Evolutionary conservation across 805 yeast genomes (phyloP).

Genomic region (Cyberlindnera euphorbiae): DNA sequence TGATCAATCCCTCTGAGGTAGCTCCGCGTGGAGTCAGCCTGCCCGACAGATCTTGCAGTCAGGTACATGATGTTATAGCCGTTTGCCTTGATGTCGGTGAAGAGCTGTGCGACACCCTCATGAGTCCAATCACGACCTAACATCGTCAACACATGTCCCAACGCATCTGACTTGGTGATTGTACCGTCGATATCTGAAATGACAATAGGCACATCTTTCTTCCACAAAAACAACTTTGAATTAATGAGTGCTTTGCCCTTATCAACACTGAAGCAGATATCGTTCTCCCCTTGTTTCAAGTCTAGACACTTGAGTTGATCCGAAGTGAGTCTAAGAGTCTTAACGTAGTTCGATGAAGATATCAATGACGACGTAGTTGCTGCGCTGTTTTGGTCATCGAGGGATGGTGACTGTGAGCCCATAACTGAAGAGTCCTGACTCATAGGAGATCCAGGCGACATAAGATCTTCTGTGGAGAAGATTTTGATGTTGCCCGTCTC

Average conservation of each 20-base stretch:
- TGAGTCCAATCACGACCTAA: constrained; percentile 98
- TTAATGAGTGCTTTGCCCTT: constrained; percentile 74
- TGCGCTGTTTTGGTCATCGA: constrained; percentile 4
- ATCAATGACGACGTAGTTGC: constrained; percentile 15
- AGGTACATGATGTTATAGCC: constrained; percentile 92
- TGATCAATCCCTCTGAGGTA: constrained; percentile 77
- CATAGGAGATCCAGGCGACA: constrained; percentile 3
- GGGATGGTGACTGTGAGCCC: constrained; percentile 4
- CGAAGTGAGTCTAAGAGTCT: constrained; percentile 84
- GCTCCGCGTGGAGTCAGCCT: constrained; percentile 86
- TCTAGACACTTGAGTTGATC: constrained; percentile 78
- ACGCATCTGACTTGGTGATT: constrained; percentile 93
- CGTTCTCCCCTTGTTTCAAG: constrained; percentile 75
- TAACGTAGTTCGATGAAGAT: constrained; percentile 49
- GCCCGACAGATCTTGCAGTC: constrained; percentile 94
- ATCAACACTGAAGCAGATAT: constrained; percentile 71
- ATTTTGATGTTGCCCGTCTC: constrained; percentile 65
- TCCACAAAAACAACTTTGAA: constrained; percentile 81
- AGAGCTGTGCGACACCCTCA: constrained; percentile 87
- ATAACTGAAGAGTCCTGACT: not conserved
- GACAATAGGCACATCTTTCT: constrained; percentile 78
- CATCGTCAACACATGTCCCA: constrained; percentile 92
- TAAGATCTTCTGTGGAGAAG: constrained; percentile 29
- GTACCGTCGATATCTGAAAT: constrained; percentile 98
- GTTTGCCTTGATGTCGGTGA: constrained; percentile 78